Evolutionary conservation across 805 yeast genomes (phyloP), one percentile per base, ranked within the genome.

Genomic region (Candida sonorensis): DNA sequence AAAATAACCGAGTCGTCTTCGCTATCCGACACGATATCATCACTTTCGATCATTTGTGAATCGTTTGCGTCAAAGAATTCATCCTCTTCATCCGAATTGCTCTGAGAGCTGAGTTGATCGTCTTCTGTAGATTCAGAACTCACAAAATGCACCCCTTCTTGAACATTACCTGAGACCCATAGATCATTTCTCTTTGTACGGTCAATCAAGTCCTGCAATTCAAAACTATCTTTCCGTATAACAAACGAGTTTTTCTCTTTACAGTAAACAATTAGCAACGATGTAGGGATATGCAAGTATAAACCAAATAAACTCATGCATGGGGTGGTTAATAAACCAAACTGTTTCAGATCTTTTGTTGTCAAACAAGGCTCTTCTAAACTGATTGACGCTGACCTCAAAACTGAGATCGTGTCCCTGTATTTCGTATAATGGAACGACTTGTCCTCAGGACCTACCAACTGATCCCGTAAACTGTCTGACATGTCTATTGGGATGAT

Each of bases 231-330:
- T 9, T 37, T 41, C 25, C 57, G 25, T 3, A 55, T 35, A 2
- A 53, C 41, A 28, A 48, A 48, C 1, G 58, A 51, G n/a, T 35
- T 29, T 29, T 44, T 46, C 14, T 35, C 35, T 4, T 24, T 10
- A 23, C 52, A 47, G 19, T 36, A 26, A 4, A 54, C 53, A 8
- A 53, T 25, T 2, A 51, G 23, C 2, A 50, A 12, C 7, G 42
- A 36, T 4, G 51, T 43, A 5, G 44, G 36, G 5, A 22, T 13
- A 26, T 52, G 55, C 4, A 52, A 17, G 28, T 52, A 52, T 2
- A 55, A 29, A 1, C 59, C 60, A 37, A 47, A 52, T 8, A 51
- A 22, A 28, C 57, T 49, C 16, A 52, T 29, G 7, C 41, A 34
- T 3, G 37, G 39, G 1, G 53, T 40, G 3, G 57, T 42, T 11